Evolutionary conservation across 495 filamentous ascomycete species (phyloP), one percentile per base, ranked within the genome.

Genomic region (Hypoxylon intermedium): DNA sequence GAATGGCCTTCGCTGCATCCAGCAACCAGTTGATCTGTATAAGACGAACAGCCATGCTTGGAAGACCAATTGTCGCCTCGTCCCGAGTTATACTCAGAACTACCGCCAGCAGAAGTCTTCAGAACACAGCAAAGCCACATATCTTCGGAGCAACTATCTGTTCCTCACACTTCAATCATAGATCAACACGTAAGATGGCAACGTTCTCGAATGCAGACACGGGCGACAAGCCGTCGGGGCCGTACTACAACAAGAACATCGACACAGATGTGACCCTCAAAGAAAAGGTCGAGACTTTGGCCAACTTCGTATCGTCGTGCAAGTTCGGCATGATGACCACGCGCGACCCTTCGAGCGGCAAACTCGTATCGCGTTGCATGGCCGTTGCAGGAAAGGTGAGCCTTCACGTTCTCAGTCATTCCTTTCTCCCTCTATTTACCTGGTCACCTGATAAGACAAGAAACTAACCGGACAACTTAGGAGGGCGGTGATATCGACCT

Each of bases 271-370:
- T 82, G 0, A 77, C 84, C 5, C 71, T 93, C 15, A 81, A 87
- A 45, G 83, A 92, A 55, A 96, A 96, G 78, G 82, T 97, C 43
- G 84, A 91, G 50, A 90, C 89, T 49, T 80, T 96, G 12, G 70
- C 76, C 55, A 68, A 77, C 4, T 94, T 96, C 77, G 80, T 90
- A 64, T 74, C 81, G 5, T 73, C 78, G 31, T 78, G 81, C 74
- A 94, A 94, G 74, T 97, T 92, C 72, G 89, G 91, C 74, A 84
- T 89, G 75, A 87, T 89, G 68, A 87, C 86, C 16, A 89, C 86
- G 9, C 79, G 83, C 19, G 85, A 91, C 20, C 74, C 76, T 1
- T 57, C 68, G 18, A 79, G 74, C 11, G 85, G 84, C 6, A 77
- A 84, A 21, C 74, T 98, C 16, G 84, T 87, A 9, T 93, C 88